Evolutionary conservation across 2,329 filamentous ascomycete genomes (phyloP), one percentile per base, ranked within the genome.

Genomic region (Pseudonectria buxi): DNA sequence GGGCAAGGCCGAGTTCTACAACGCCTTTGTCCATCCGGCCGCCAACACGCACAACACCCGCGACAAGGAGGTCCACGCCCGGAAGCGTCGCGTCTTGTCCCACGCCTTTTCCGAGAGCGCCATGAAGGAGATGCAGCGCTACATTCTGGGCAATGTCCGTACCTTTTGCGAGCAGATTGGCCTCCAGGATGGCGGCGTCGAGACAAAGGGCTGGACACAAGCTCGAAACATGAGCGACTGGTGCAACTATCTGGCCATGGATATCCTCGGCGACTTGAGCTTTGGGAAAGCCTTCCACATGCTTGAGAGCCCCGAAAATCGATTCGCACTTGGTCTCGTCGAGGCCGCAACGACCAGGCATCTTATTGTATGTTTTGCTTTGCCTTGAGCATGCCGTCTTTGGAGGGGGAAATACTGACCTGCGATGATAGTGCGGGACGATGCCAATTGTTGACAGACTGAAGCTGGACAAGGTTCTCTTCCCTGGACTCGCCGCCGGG

Each of bases 41-140:
- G 74, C 78, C 48, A 86, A 85, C 62, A 85, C 82, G 2, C 81
- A 86, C 63, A 85, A 83, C 61, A 71, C 70, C 2, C 81, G 83
- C 34, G 78, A 85, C 54, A 83, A 82, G 62, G 62, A 68, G 0
- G 63, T 76, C 28, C 83, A 87, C 55, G 80, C 80, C 22, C 76
- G 81, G 35, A 86, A 86, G 67, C 68, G 82, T 26, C 71, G 81
- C 16, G 80, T 85, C 18, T 64, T 87, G 25, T 78, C 77, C n/a
- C 79, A 84, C 47, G 82, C 78, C 24, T 86, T 87, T 56, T 77
- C 76, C 1, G 78, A 83, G 38, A 62, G 67, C 27, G 79, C 80
- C 35, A 68, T 83, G 50, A 79, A 76, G 61, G 72, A 76, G 50
- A 81, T 83, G 70, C 79, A 85, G 59, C 67, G 72, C 39, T 79